A percentile compares a stretch with the other conserved stretches of the same genome.
Conservation (phyloP, 2,329 filamentous ascomycete species). For the Stromatinia cepivora region DNA sequence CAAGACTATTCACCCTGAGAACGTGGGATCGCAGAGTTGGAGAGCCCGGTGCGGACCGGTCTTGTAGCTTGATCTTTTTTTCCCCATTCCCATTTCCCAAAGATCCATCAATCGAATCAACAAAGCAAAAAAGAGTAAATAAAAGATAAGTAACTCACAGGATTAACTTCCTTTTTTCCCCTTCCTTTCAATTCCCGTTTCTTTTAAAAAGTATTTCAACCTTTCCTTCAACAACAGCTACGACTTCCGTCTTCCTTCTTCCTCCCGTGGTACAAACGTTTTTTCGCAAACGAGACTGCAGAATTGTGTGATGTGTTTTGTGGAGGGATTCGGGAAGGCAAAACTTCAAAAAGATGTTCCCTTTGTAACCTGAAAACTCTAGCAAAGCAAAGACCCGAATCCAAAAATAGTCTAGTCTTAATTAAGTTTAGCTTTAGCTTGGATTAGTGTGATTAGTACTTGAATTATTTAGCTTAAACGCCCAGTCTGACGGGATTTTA, state of each 20-base stretch:
- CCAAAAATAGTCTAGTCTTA: neutral
- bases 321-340: slow-evolving; percentile 22
- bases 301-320: slow-evolving; percentile 30
- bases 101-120: neutral
- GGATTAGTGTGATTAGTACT: neutral
- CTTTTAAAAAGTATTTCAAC: slow-evolving; percentile 32
- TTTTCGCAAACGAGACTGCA: slow-evolving; percentile 31
- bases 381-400: slow-evolving; percentile 11
- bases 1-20: slow-evolving; percentile 1
- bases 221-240: slow-evolving; percentile 34
- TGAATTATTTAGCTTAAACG: neutral
- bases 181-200: slow-evolving; percentile 26
- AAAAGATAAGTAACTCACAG: slow-evolving; percentile 2
- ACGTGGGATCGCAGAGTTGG: neutral
- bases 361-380: slow-evolving; percentile 19
- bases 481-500: slow-evolving; percentile 1
- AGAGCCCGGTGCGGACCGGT: neutral
- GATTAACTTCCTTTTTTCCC: slow-evolving; percentile 5
- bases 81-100: neutral
- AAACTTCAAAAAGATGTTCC: slow-evolving; percentile 18
- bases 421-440: neutral
- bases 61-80: neutral
- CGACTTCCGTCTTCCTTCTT: slow-evolving; percentile 39
- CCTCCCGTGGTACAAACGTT: slow-evolving; percentile 38
- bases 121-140: neutral